Conservation (phyloP, 2,329 filamentous ascomycete genomes). For the Colletotrichum lindemuthianum region DNA sequence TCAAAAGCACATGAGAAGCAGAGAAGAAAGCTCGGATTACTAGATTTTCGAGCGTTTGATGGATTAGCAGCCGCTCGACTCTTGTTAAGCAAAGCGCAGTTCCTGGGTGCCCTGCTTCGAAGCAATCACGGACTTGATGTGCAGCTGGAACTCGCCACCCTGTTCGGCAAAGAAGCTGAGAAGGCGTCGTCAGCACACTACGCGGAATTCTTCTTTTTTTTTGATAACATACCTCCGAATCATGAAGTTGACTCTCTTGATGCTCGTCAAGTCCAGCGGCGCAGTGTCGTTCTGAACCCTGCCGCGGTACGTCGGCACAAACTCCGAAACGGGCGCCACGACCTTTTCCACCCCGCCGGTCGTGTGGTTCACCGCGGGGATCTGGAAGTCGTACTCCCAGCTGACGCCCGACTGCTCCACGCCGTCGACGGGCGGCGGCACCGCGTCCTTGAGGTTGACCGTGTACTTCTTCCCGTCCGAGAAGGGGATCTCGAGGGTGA, state of each 20-base stretch:
- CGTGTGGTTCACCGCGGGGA: constrained; percentile 35
- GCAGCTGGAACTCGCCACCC: constrained; percentile 67
- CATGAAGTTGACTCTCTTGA: constrained; percentile 80
- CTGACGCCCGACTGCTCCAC: constrained; percentile 75
- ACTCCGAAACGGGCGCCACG: constrained; percentile 69
- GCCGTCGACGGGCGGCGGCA: constrained; percentile 68
- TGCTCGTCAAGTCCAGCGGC: constrained; percentile 65
- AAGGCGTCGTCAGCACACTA: neutral
- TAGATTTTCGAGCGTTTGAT: no score
- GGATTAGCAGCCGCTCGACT: no score
- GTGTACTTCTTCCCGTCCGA: constrained; percentile 77
- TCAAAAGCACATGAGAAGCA: no score
- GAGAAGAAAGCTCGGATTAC: no score
- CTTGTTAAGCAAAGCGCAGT: neutral
- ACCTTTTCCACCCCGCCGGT: constrained; percentile 49
- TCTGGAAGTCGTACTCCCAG: constrained; percentile 77
- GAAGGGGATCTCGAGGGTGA: constrained; percentile 62
- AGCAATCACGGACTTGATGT: constrained; percentile 27
- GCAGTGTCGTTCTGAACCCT: constrained; percentile 68
- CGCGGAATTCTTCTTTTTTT: neutral
- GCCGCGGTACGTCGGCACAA: constrained; percentile 80
- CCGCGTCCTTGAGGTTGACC: constrained; percentile 76
- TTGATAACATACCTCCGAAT: constrained; percentile 72
- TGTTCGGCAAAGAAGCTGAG: constrained; percentile 79
- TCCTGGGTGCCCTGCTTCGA: neutral